Evolutionary conservation across 2,329 filamentous ascomycete genomes (phyloP).

Genomic region (Fusarium sp.): DNA sequence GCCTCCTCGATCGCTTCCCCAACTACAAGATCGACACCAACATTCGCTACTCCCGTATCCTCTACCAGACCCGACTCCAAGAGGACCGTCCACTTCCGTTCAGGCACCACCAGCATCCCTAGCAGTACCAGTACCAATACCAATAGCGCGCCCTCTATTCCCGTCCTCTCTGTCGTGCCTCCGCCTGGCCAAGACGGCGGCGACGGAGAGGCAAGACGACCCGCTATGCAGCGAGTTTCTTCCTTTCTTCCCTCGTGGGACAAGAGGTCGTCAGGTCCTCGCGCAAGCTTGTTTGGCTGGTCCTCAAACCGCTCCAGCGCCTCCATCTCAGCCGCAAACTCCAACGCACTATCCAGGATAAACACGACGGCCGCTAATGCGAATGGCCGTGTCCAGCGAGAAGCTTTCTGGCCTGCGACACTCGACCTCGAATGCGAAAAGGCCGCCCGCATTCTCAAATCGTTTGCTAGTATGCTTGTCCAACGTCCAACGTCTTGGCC

Average conservation of each 20-base stretch:
- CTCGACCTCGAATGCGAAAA: constrained; percentile 92
- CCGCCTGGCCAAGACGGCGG: constrained; percentile 47
- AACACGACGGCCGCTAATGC: constrained; percentile 49
- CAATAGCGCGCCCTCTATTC: constrained; percentile 47
- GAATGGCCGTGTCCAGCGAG: constrained; percentile 52
- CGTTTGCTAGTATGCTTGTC: constrained; percentile 76
- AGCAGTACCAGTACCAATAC: constrained; percentile 29
- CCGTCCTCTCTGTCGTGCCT: constrained; percentile 47
- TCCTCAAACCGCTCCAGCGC: constrained; percentile 58
- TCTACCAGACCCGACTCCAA: constrained; percentile 18
- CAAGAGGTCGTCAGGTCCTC: constrained; percentile 51
- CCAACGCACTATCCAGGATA: constrained; percentile 46
- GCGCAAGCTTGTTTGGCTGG: constrained; percentile 54
- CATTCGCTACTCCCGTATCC: constrained; percentile 30
- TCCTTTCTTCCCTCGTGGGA: constrained; percentile 57
- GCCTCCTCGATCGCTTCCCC: constrained; percentile 32
- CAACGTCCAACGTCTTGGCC: neutral
- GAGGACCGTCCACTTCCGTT: constrained; percentile 33
- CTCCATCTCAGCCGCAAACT: constrained; percentile 32
- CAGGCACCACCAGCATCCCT: constrained; percentile 24
- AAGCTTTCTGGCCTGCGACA: constrained; percentile 86
- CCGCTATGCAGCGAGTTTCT: constrained; percentile 56
- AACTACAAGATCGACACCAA: constrained; percentile 34
- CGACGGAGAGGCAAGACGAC: constrained; percentile 49
- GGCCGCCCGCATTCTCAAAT: constrained; percentile 86